Evolutionary conservation across 805 yeast species (phyloP), one percentile per base, ranked within the genome.

Genomic region (Suhomyces xylopsoci): DNA sequence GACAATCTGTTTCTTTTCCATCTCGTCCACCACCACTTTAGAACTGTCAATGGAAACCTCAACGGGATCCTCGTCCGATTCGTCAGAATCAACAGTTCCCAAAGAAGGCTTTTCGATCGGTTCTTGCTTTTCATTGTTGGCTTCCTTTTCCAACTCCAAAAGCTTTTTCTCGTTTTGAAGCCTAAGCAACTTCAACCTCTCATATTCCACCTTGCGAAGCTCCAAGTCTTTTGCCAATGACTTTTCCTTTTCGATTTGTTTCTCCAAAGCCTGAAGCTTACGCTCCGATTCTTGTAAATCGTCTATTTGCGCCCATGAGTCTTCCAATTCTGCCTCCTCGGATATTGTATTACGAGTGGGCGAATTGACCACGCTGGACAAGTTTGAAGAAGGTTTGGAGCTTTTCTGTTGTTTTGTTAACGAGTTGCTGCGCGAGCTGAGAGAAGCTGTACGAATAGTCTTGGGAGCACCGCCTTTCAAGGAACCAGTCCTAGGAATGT

Each of bases 161-260:
- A 72, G 55, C 51, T 60, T 58, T 48, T 61, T 51, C 52, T 71
- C 75, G 49, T 69, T 65, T 41, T 62, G 63, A 30, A 66, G 53
- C 45, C 70, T 62, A 55, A 60, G 54, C 50, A 54, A 43, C 51
- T 66, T 68, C 56, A 74, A 64, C 30, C 62, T 58, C 53, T 72
- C 75, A 54, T 67, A 73, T 50, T 73, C 76, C 28, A 67, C 57
- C 36, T 73, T 70, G 53, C 69, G 67, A 17, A 56, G 52, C 57
- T 77, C 81, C 49, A 77, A 58, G 51, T 72, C 67, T 42, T 65
- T 66, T 22, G 76, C 76, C 50, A 68, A 53, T 17, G 60, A 62
- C 60, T 69, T 70, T 56, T 79, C 81, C 51, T 70, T 59, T 45
- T 67, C 73, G 19, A 77, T 64, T 57, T 76, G 70, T 50, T 65